phyloP scores from a whole-genome alignment of 345 rosid species.

The Arabidopsis arenosa region DNA sequence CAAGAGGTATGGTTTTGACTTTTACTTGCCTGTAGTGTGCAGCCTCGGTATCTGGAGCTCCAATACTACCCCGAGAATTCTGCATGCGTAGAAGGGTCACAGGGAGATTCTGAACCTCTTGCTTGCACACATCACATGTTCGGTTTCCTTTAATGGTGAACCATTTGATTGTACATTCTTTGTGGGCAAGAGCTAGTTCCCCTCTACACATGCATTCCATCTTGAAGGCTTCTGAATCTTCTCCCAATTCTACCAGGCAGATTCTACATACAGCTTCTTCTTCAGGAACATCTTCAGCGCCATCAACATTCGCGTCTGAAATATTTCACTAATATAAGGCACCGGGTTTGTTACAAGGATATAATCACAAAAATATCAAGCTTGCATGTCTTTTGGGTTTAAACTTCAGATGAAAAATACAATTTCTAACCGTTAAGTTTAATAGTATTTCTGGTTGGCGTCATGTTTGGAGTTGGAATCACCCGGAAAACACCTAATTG shows the following conservation, averaged over 20 bases:
- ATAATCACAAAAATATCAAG: not conserved
- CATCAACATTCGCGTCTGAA: constrained; percentile 66
- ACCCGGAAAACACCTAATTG: constrained; percentile 65
- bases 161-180: constrained; percentile 95
- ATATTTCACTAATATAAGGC: constrained; percentile 71
- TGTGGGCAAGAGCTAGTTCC: constrained; percentile 87
- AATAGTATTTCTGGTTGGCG: constrained; percentile 38
- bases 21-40: constrained; percentile 66
- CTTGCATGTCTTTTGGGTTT: not conserved
- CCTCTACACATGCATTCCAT: constrained; percentile 99
- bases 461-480: constrained; percentile 62
- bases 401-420: constrained; percentile 45
- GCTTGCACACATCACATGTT: constrained; percentile 95
- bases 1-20: constrained; percentile 3
- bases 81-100: constrained; percentile 90
- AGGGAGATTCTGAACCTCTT: constrained; percentile 90
- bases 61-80: constrained; percentile 52
- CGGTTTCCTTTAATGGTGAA: constrained; percentile 96
- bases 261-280: constrained; percentile 97
- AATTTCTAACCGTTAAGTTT: constrained; percentile 31
- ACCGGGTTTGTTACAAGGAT: constrained; percentile 42
- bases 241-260: constrained; percentile 83
- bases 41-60: constrained; percentile 44
- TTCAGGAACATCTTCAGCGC: constrained; percentile 83
- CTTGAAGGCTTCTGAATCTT: constrained; percentile 83